Conservation (phyloP, 768 basidiomycete species). For the Clitopilus passeckerianus region DNA sequence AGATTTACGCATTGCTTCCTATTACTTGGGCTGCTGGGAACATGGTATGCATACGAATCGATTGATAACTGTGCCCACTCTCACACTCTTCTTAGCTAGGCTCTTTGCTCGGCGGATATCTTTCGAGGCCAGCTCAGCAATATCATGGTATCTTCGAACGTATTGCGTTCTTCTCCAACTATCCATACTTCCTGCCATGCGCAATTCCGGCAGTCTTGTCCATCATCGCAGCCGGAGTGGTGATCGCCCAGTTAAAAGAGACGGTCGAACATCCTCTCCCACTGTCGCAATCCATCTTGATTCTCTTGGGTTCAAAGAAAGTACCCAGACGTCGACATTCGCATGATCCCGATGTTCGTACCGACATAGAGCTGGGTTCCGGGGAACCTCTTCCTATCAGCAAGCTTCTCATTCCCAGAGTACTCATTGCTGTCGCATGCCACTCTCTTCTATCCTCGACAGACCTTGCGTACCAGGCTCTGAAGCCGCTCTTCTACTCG, state of each 20-base stretch:
- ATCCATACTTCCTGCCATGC: slow-evolving; percentile 58
- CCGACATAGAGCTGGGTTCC: neutral
- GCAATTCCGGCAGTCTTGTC: slow-evolving; percentile 47
- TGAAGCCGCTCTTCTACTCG: slow-evolving; percentile 51
- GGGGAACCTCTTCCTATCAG: neutral
- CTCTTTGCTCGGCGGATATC: slow-evolving; percentile 46
- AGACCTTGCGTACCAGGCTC: slow-evolving; percentile 23
- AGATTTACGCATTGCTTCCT: neutral
- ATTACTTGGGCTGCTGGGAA: neutral
- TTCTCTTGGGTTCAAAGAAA: neutral
- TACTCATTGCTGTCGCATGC: slow-evolving; percentile 2
- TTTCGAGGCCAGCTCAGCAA: slow-evolving; percentile 46
- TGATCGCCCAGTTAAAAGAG: slow-evolving; percentile 39
- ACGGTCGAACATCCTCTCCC: slow-evolving; percentile 7
- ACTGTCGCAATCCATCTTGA: neutral
- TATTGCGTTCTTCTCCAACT: slow-evolving; percentile 33
- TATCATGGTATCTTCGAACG: slow-evolving; percentile 44
- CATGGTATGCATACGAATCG: neutral
- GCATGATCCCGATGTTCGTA: neutral
- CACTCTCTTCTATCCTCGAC: slow-evolving; percentile 2
- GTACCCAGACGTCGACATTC: neutral
- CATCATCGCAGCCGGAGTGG: slow-evolving; percentile 36
- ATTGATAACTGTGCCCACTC: neutral
- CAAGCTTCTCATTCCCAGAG: neutral
- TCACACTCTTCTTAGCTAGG: slow-evolving; percentile 30